Conservation (phyloP, 208 protist genomes). For the Crithidia mellificae region DNA sequence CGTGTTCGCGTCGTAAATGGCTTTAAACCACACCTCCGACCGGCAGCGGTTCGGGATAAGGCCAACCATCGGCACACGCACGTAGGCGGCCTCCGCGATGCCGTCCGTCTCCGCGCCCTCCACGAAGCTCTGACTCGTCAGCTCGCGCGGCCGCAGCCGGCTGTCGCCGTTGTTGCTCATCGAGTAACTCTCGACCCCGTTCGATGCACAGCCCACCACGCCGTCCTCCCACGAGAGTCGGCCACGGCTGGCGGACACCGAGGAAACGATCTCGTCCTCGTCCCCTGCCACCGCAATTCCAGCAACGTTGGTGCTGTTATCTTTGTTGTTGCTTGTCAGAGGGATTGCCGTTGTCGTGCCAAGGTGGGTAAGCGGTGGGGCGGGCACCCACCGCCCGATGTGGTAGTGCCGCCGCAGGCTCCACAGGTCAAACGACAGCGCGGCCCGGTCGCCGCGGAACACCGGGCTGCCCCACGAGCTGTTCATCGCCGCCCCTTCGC, state of each 20-base stretch:
- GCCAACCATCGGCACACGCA: constrained; percentile 64
- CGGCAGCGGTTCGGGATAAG: constrained; percentile 80
- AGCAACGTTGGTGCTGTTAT: too few relatives aligned
- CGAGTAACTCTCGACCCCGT: constrained; percentile 22
- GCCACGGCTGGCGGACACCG: constrained; percentile 24
- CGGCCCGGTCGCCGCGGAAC: constrained; percentile 66
- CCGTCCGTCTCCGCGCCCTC: background rate
- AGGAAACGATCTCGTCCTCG: constrained; percentile 29
- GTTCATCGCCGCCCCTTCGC: constrained; percentile 61
- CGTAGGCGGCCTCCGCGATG: constrained; percentile 4
- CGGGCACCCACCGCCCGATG: constrained; percentile 34
- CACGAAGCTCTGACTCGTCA: constrained; percentile 10
- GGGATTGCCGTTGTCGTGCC: constrained; percentile 2
- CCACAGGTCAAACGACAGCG: constrained; percentile 75
- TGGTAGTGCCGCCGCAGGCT: constrained; percentile 51
- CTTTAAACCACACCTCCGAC: constrained; percentile 74
- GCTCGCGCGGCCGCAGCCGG: constrained; percentile 21
- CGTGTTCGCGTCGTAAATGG: constrained; percentile 18
- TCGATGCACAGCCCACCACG: constrained; percentile 28
- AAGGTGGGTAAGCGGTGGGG: constrained; percentile 27
- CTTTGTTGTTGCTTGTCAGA: too few relatives aligned
- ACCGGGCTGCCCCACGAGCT: constrained; percentile 66
- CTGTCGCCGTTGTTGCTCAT: constrained; percentile 31
- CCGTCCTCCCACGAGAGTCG: constrained; percentile 35
- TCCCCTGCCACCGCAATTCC: constrained; percentile 6